Percentiles rank a stretch among this genome's conserved stretches.
These are phyloP conservation scores for Chytridiales sp. DNA, from an alignment of 371 early-diverging fungal genomes.

Conservation along the genomic window DNA sequence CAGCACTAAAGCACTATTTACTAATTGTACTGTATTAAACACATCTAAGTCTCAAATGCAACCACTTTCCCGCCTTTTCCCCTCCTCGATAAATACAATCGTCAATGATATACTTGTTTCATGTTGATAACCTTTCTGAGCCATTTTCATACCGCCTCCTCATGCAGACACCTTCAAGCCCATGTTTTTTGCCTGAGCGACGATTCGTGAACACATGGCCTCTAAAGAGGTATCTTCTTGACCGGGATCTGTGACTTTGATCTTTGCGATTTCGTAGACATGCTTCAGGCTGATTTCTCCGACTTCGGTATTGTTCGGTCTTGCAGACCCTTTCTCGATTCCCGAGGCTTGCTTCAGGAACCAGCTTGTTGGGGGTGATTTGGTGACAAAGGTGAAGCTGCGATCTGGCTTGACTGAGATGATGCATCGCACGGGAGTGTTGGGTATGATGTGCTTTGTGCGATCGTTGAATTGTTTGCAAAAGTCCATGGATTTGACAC, in stretches of 20 bases:
- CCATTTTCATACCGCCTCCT: no score
- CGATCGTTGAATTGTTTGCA: conserved; percentile 97
- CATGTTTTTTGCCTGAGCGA: conserved; percentile 79
- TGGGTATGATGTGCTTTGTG: conserved; percentile 75
- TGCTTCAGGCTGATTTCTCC: conserved; percentile 87
- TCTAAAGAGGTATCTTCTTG: conserved; percentile 70
- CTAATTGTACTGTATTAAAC: no score
- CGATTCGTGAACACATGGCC: conserved; percentile 71
- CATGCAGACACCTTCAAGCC: conserved; percentile 92
- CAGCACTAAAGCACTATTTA: no score
- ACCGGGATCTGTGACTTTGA: conserved; percentile 84
- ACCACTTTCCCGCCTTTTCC: no score
- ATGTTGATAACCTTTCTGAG: no score
- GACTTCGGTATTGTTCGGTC: conserved; percentile 73
- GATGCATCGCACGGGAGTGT: conserved; percentile 82
- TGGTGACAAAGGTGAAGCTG: conserved; percentile 83
- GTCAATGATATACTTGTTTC: no score
- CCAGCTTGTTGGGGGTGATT: conserved; percentile 89
- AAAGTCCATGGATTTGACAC: conserved; percentile 98
- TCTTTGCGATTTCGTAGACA: conserved; percentile 90
- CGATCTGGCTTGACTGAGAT: conserved; percentile 89
- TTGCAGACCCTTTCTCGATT: conserved; percentile 70
- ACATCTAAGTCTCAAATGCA: no score
- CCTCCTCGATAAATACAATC: no score
- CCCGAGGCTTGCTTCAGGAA: conserved; percentile 89